Evolutionary conservation across 2,329 filamentous ascomycete species (phyloP), one percentile per base, ranked within the genome.

Genomic region (Blastomyces silverae): DNA sequence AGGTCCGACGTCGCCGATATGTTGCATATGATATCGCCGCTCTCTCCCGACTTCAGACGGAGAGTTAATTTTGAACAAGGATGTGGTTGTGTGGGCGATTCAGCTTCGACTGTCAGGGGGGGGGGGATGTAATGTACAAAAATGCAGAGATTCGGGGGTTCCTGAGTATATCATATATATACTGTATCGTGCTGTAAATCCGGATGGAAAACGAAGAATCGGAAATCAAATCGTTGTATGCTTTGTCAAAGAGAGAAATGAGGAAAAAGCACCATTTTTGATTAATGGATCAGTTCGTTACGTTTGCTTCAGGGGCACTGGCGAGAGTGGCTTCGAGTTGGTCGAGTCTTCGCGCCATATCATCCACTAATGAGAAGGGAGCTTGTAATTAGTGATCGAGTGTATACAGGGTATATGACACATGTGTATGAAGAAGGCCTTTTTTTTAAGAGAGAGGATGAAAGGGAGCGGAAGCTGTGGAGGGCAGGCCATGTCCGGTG

Each of bases 291-390:
- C 52, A 67, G 63, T 20, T 69, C 13, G 65, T 81, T 76, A 69
- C 82, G 67, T 68, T 67, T 60, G 72, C 67, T 64, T 73, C 78
- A 68, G 70, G 85, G 65, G 80, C 83, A 50, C 84, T 82, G 71
- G 85, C 82, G 56, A 95, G 81, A 17, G 88, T 87, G 31, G 88
- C 82, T 75, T 95, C 92, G 13, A 97, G 83, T 65, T 87, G 91
- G 74, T 97, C 92, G 28, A 97, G 79, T 34, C 92, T 86, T 66
- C 89, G 84, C 17, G 90, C 89, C 92, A 97, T 96, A 68, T 96
- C 92, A 73, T 96, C 92, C 89, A 97, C 92, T 96, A 53, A 15
- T 28, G 20, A 15, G 34, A 50, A 25, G n/a, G 22, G 34, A 52
- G 15, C 20, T 48, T n/a, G 8, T 6, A 10, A 4, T 50, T 53